A percentile compares a stretch with the other conserved stretches of the same genome.
Conservation (phyloP, 208 protist species). For the Herpetomonas samuelpessoai region DNA sequence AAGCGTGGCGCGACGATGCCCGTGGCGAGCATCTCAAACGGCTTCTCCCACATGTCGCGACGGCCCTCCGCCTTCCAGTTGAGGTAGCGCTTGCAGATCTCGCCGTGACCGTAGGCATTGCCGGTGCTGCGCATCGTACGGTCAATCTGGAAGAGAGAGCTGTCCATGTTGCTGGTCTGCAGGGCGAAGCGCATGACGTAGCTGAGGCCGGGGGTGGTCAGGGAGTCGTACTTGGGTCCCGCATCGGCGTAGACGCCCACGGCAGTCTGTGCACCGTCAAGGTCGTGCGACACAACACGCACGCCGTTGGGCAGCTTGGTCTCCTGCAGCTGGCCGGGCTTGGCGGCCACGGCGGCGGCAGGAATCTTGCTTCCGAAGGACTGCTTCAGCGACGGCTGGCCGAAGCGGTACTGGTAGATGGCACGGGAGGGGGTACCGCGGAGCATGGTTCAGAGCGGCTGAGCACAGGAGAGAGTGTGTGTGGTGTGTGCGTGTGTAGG, state of each 20-base stretch:
- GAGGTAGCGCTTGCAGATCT: constrained; percentile 74
- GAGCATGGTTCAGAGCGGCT: too few species aligned
- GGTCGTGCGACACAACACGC: constrained; percentile 71
- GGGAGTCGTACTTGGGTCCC: constrained; percentile 80
- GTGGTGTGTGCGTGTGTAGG: too few species aligned
- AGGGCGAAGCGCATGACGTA: constrained; percentile 86
- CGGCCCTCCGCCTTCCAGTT: constrained; percentile 74
- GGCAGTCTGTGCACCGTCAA: constrained; percentile 56
- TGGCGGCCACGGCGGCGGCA: constrained; percentile 16
- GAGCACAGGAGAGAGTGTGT: constrained; percentile 11
- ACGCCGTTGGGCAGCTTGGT: constrained; percentile 73
- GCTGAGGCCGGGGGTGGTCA: constrained; percentile 67
- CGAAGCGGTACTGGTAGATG: constrained; percentile 82
- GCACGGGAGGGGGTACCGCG: constrained; percentile 37
- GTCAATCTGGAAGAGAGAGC: constrained; percentile 84
- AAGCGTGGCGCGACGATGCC: constrained; percentile 78
- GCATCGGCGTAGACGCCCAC: constrained; percentile 77
- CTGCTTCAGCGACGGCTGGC: constrained; percentile 65
- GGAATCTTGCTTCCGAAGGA: constrained; percentile 52
- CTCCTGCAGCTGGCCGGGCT: constrained; percentile 33
- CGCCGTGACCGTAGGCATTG: constrained; percentile 71
- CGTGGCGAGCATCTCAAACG: constrained; percentile 73
- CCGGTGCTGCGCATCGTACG: constrained; percentile 76
- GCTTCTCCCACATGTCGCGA: constrained; percentile 75
- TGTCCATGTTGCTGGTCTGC: constrained; percentile 85